Conservation (phyloP, 768 basidiomycete genomes). For the Psilocybe cyanescens region DNA sequence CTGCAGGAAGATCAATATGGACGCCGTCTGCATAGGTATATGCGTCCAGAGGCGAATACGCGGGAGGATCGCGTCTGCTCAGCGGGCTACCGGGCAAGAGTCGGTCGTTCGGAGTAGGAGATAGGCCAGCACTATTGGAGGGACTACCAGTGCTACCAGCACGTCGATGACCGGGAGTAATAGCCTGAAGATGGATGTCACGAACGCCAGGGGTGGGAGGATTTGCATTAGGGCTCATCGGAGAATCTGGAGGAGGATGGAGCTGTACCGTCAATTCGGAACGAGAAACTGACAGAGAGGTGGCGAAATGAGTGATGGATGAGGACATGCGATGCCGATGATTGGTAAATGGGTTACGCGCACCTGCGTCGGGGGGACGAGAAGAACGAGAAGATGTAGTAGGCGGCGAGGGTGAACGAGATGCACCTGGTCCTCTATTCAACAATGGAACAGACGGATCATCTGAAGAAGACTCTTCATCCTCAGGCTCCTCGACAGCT, state of each 20-base stretch:
- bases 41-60: conserved; percentile 90
- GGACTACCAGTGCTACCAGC: conserved; percentile 31
- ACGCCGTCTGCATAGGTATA: conserved; percentile 85
- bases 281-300: conserved; percentile 62
- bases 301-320: conserved; percentile 71
- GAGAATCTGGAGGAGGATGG: conserved; percentile 81
- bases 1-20: conserved; percentile 91
- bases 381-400: conserved; percentile 35
- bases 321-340: conserved; percentile 63
- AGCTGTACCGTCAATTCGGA: conserved; percentile 71
- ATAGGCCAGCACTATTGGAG: conserved; percentile 3
- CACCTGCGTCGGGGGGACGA: conserved; percentile 74
- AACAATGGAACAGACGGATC: conserved; percentile 31
- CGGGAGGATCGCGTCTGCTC: conserved; percentile 74
- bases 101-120: conserved; percentile 31
- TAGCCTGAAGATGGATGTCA: conserved; percentile 81
- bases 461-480: conserved; percentile 43
- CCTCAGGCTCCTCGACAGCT: conserved; percentile 46
- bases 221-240: conserved; percentile 70
- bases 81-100: conserved; percentile 34
- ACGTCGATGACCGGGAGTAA: conserved; percentile 45
- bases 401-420: conserved; percentile 45
- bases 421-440: conserved; percentile 38
- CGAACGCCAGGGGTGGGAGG: conserved; percentile 84
- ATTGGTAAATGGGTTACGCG: conserved; percentile 80